Evolutionary conservation across 2,329 filamentous ascomycete genomes (phyloP).

Genomic region (Phoma herbarum): DNA sequence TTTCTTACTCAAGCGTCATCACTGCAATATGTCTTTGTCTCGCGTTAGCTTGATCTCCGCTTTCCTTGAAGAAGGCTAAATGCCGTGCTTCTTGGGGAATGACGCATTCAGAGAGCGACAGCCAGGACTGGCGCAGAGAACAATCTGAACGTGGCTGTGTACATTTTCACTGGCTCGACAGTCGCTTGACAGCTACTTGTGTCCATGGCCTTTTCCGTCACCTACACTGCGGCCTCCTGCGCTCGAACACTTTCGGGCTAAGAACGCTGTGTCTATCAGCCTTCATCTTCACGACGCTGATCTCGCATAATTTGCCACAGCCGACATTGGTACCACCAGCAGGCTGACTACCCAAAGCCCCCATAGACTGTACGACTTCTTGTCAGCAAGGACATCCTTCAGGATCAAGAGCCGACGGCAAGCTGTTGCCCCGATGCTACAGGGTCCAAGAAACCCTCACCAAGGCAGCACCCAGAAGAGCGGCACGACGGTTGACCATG

Average conservation of each 20-base stretch:
- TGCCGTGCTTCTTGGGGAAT: not conserved
- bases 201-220: not conserved
- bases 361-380: not conserved
- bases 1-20: not conserved
- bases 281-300: not conserved
- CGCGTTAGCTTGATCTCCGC: not conserved
- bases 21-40: not conserved
- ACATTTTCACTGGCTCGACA: not conserved
- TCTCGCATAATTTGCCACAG: not conserved
- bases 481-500: not conserved
- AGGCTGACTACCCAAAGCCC: not conserved
- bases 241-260: not conserved
- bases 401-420: not conserved
- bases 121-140: not conserved
- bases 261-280: not conserved
- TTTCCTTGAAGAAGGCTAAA: not conserved
- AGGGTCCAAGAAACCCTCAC: not conserved
- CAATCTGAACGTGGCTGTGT: not conserved
- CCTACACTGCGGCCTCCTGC: not conserved
- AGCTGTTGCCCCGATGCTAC: not conserved
- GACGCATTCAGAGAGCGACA: not conserved
- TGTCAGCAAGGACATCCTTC: not conserved
- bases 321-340: not conserved
- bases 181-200: not conserved
- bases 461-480: not conserved